Percentiles rank a stretch among this genome's conserved stretches.
phyloP scores from a whole-genome alignment of 2,329 filamentous ascomycete species.

The Colletotrichum australisinense region DNA sequence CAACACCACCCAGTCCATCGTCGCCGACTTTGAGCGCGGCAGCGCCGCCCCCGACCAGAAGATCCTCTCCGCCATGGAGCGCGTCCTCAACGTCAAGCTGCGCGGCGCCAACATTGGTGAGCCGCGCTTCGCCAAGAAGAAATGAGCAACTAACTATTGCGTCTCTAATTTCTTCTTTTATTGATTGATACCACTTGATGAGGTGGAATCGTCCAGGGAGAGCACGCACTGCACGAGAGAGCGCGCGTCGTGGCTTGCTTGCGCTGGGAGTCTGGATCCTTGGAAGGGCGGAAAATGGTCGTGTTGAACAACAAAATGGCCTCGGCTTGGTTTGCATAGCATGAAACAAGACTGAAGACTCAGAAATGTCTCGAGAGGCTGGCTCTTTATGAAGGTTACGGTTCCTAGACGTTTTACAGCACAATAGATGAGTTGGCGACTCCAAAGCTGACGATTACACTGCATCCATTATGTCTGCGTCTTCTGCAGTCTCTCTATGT shows the following conservation, averaged over 20 bases:
- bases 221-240: background rate
- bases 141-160: constrained; percentile 44
- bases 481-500: background rate
- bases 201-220: background rate
- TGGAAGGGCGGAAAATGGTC: constrained; percentile 20
- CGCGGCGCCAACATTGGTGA: constrained; percentile 86
- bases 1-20: constrained; percentile 84
- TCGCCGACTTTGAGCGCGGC: constrained; percentile 89
- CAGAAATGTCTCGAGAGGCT: constrained; percentile 13
- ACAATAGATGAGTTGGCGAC: constrained; percentile 37
- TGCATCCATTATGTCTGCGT: constrained; percentile 9
- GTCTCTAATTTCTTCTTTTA: background rate
- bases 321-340: constrained; percentile 33
- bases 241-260: constrained; percentile 1
- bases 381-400: constrained; percentile 33
- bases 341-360: constrained; percentile 27
- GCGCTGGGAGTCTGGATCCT: constrained; percentile 32
- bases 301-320: background rate
- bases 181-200: background rate
- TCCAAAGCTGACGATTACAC: constrained; percentile 30
- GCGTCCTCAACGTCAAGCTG: constrained; percentile 88
- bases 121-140: constrained; percentile 84
- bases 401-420: constrained; percentile 35
- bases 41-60: constrained; percentile 85
- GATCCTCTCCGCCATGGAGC: constrained; percentile 81